Conservation (phyloP, 2,329 filamentous ascomycete genomes). For the Apiospora hydei region DNA sequence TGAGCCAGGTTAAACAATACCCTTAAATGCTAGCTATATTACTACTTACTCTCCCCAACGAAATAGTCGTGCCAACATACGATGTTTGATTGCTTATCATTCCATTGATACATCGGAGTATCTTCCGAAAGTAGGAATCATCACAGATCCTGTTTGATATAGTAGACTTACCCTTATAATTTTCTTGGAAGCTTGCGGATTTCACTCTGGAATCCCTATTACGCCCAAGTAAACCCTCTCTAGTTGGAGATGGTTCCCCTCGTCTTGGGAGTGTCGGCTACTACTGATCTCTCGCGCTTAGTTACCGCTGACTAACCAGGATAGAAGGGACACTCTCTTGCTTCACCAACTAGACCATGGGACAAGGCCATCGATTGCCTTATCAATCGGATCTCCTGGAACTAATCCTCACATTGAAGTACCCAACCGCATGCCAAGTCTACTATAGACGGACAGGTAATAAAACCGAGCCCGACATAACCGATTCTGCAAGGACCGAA, state of each 20-base stretch:
- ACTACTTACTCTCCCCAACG: neutral
- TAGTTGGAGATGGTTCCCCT: neutral
- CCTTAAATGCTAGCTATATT: neutral
- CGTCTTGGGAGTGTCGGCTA: neutral
- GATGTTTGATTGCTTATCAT: neutral
- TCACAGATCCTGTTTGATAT: neutral
- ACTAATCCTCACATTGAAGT: too few species aligned
- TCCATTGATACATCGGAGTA: neutral
- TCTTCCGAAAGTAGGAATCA: neutral
- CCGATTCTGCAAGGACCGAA: neutral
- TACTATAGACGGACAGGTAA: neutral
- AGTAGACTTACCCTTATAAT: neutral
- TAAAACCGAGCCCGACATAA: neutral
- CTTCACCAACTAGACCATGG: too few species aligned
- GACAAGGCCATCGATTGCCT: neutral
- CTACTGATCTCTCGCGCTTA: too few species aligned
- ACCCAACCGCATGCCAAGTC: neutral
- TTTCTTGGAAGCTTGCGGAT: neutral
- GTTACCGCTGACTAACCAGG: too few species aligned
- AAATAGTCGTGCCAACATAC: neutral
- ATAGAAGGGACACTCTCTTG: too few species aligned
- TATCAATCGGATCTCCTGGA: neutral
- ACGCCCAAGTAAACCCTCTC: neutral
- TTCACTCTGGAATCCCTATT: neutral
- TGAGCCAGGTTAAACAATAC: neutral